These are phyloP conservation scores for Metarhizium sp. DNA, from an alignment of 2,329 filamentous ascomycete genomes.

Conservation along the genomic window DNA sequence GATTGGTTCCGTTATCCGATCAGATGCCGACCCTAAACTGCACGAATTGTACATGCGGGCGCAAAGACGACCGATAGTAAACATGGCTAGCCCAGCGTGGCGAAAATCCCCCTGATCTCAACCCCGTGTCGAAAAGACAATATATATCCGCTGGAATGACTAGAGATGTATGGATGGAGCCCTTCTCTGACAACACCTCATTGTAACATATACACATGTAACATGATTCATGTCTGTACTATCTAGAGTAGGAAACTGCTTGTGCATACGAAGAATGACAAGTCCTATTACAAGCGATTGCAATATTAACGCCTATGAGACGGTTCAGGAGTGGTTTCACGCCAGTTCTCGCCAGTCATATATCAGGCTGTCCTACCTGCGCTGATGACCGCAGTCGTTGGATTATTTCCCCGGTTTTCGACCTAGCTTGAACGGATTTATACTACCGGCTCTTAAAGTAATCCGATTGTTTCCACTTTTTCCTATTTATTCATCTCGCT, in stretches of 20 bases:
- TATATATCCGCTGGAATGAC: slow-evolving; percentile 2
- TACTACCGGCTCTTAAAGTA: too few relatives aligned
- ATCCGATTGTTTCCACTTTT: too few relatives aligned
- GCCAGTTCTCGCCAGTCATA: neutral
- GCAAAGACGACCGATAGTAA: slow-evolving; percentile 63
- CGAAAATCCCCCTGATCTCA: slow-evolving; percentile 11
- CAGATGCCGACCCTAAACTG: slow-evolving; percentile 71
- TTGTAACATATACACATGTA: slow-evolving; percentile 2
- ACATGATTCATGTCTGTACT: neutral
- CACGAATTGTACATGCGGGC: slow-evolving; percentile 68
- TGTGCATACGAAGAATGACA: neutral
- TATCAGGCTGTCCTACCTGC: too few relatives aligned
- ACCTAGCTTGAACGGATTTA: too few relatives aligned
- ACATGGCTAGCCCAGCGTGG: slow-evolving; percentile 29
- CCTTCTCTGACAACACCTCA: neutral
- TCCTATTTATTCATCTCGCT: too few relatives aligned
- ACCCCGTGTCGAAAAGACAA: neutral
- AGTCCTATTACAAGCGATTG: neutral
- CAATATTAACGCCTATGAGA: neutral
- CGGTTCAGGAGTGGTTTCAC: neutral
- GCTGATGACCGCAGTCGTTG: too few relatives aligned
- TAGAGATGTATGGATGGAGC: neutral
- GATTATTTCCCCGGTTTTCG: too few relatives aligned
- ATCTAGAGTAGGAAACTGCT: neutral
- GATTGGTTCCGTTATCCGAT: slow-evolving; percentile 92